phyloP scores from a whole-genome alignment of 768 basidiomycete species.

The Gymnopilus dilepis region DNA sequence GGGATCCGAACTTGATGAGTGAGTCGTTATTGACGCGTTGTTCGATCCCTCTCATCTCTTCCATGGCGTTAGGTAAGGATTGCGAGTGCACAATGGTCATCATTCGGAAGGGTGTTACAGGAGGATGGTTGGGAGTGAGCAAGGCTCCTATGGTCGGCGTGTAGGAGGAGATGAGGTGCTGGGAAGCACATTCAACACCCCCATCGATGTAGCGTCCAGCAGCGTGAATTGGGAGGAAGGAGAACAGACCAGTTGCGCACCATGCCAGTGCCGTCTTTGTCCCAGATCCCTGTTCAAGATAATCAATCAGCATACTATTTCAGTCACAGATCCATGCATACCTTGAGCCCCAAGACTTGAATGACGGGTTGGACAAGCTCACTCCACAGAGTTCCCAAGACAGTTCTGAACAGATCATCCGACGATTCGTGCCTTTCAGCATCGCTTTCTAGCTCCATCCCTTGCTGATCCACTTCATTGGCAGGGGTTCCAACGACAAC shows the following conservation, averaged over 20 bases:
- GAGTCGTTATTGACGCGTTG: slow-evolving; percentile 14
- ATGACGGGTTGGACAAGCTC: slow-evolving; percentile 1
- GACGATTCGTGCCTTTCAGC: not conserved
- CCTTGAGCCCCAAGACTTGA: not conserved
- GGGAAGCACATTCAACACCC: slow-evolving; percentile 17
- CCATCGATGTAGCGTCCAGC: slow-evolving; percentile 36
- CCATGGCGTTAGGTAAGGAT: slow-evolving; percentile 1
- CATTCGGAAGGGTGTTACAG: slow-evolving; percentile 27
- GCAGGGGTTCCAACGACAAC: not conserved
- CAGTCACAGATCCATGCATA: not conserved
- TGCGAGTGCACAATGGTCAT: slow-evolving; percentile 20
- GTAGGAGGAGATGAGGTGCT: slow-evolving; percentile 33
- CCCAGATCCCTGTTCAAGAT: slow-evolving; percentile 1
- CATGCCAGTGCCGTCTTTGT: slow-evolving; percentile 19
- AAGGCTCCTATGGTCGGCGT: slow-evolving; percentile 19
- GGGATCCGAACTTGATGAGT: slow-evolving; percentile 18
- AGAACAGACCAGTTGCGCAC: slow-evolving; percentile 37
- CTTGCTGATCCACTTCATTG: not conserved
- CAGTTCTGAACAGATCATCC: not conserved
- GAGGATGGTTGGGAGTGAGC: not conserved
- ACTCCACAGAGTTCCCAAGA: not conserved
- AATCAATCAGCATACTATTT: too few relatives aligned
- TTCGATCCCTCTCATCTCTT: slow-evolving; percentile 18
- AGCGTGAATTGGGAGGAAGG: slow-evolving; percentile 45
- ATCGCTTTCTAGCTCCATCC: not conserved